Conservation (phyloP, 805 yeast genomes). For the Metschnikowia continentalis region DNA sequence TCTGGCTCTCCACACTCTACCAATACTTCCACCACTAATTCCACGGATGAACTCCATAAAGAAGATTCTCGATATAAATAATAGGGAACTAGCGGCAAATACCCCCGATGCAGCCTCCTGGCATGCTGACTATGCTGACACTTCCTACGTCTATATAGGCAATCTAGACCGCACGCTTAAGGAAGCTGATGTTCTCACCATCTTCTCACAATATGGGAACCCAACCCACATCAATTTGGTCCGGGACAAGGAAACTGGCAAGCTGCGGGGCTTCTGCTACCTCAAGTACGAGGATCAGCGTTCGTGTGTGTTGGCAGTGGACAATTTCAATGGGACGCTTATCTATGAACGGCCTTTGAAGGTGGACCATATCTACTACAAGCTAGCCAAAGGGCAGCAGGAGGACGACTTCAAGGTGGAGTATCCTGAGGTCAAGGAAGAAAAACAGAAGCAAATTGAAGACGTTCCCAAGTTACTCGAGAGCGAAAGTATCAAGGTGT, state of each 20-base stretch:
- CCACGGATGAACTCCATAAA: conserved; percentile 34
- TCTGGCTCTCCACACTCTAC: neutral
- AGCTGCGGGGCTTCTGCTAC: conserved; percentile 73
- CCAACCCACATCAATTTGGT: conserved; percentile 72
- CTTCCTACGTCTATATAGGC: conserved; percentile 77
- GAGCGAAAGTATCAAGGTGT: neutral
- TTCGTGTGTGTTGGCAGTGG: conserved; percentile 81
- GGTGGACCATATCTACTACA: conserved; percentile 72
- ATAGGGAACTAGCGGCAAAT: conserved; percentile 60
- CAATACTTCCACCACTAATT: too few relatives aligned
- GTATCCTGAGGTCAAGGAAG: conserved; percentile 18
- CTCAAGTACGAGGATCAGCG: conserved; percentile 78
- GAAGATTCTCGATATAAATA: conserved; percentile 54
- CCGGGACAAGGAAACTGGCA: conserved; percentile 61
- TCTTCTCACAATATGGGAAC: conserved; percentile 86
- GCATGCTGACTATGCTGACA: conserved; percentile 80
- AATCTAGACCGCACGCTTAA: conserved; percentile 58
- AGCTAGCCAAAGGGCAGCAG: conserved; percentile 48
- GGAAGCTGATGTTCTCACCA: conserved; percentile 70
- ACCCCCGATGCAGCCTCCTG: conserved; percentile 68
- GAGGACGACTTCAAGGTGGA: conserved; percentile 41
- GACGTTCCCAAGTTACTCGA: conserved; percentile 3
- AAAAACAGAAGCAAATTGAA: neutral
- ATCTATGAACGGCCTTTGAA: conserved; percentile 47
- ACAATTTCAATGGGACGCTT: conserved; percentile 72